phyloP scores from a whole-genome alignment of 78 protist genomes.

The Reticulomyxa filosa region DNA sequence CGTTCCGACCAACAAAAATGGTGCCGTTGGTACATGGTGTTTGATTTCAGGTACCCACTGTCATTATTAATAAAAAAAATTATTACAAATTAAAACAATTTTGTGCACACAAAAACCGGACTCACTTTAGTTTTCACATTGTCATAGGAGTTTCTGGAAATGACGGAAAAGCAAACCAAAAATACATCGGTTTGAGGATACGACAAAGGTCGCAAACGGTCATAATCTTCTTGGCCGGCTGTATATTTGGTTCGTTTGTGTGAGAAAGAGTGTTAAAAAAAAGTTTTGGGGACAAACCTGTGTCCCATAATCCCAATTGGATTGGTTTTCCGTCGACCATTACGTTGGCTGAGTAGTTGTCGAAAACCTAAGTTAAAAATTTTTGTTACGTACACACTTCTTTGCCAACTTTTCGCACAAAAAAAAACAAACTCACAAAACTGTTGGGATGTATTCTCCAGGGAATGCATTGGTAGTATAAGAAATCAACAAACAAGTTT shows the following conservation, averaged over 20 bases:
- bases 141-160: conserved; percentile 44
- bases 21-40: conserved; percentile 58
- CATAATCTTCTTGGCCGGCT: conserved; percentile 81
- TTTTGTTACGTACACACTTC: too few species aligned
- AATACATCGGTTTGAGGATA: conserved; percentile 73
- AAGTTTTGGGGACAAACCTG: too few species aligned
- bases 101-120: too few species aligned
- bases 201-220: conserved; percentile 71
- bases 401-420: too few species aligned
- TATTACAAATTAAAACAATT: too few species aligned
- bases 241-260: too few species aligned
- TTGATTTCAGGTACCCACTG: conserved; percentile 63
- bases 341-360: conserved; percentile 69
- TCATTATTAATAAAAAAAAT: too few species aligned
- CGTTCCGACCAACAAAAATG: conserved; percentile 70
- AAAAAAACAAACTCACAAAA: too few species aligned
- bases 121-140: conserved; percentile 43
- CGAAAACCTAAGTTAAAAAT: too few species aligned
- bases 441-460: conserved; percentile 23
- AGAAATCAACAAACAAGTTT: conserved; percentile 16
- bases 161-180: conserved; percentile 61
- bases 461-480: conserved; percentile 15
- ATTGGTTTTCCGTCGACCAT: conserved; percentile 46
- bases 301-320: conserved; percentile 69
- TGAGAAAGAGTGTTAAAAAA: too few species aligned